Evolutionary conservation across 345 rosid species (phyloP).

Genomic region (Excoecaria agallocha): DNA sequence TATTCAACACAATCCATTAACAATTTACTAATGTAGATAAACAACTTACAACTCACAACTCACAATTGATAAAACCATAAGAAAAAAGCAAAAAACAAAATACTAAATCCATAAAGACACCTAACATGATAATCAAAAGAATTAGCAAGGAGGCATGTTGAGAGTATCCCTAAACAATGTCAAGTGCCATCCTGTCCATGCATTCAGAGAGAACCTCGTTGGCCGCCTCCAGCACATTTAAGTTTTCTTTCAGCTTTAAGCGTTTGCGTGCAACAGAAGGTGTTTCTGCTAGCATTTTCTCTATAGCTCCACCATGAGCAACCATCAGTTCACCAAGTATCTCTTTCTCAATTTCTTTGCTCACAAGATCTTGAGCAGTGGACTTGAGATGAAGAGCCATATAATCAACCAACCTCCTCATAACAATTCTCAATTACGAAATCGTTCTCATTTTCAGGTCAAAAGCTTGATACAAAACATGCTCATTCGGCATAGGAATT

Average conservation of each 20-base stretch:
- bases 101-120: background rate
- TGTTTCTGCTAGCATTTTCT: slow-evolving; percentile 31
- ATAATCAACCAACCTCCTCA: slow-evolving; percentile 31
- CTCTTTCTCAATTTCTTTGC: slow-evolving; percentile 24
- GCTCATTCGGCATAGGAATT: background rate
- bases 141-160: background rate
- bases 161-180: background rate
- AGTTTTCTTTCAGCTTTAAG: slow-evolving; percentile 22
- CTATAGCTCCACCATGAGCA: slow-evolving; percentile 17
- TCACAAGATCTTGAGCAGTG: slow-evolving; percentile 16
- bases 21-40: too few species aligned
- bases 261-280: slow-evolving; percentile 24
- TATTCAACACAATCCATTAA: background rate
- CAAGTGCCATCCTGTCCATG: slow-evolving; percentile 12
- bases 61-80: background rate
- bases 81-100: too few species aligned
- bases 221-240: slow-evolving; percentile 29
- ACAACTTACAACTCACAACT: background rate
- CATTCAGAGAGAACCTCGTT: slow-evolving; percentile 22
- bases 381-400: slow-evolving; percentile 27
- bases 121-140: background rate
- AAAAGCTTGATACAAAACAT: slow-evolving; percentile 18
- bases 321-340: slow-evolving; percentile 24
- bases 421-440: slow-evolving; percentile 34
- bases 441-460: slow-evolving; percentile 32